phyloP scores from a whole-genome alignment of 306 rosid genomes.

The Prinsepia uniflora region DNA sequence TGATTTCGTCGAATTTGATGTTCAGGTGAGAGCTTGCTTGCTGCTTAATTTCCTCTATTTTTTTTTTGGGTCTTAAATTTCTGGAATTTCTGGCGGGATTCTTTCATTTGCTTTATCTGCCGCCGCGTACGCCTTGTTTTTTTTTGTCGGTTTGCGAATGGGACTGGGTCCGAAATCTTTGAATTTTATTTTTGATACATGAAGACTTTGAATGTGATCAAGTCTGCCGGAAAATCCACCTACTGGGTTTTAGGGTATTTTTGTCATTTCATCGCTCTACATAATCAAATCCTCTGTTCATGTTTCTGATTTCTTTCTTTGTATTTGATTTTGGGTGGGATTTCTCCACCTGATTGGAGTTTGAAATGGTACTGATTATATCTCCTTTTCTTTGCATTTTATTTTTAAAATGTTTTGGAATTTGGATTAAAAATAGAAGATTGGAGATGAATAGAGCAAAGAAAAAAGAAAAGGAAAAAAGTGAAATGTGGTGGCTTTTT shows the following conservation, averaged over 20 bases:
- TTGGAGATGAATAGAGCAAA: conserved; percentile 16
- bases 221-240: neutral
- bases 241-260: conserved; percentile 7
- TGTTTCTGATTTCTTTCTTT: neutral
- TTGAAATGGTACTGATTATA: conserved; percentile 15
- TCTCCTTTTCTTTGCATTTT: conserved; percentile 13
- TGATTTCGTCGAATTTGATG: conserved; percentile 54
- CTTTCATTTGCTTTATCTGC: neutral
- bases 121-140: conserved; percentile 18
- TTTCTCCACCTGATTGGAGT: neutral
- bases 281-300: neutral
- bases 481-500: conserved; percentile 38
- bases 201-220: neutral
- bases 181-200: neutral
- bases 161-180: neutral
- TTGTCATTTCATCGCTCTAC: neutral
- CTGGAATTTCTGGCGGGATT: neutral
- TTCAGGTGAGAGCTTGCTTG: conserved; percentile 33
- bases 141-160: neutral
- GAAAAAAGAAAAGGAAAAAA: neutral
- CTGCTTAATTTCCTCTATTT: neutral
- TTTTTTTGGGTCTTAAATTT: neutral
- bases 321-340: neutral
- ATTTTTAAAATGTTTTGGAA: neutral
- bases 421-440: conserved; percentile 1